Base-by-base conservation (phyloP, 257 asterid species). In the Thymus mandschuricus region DNA sequence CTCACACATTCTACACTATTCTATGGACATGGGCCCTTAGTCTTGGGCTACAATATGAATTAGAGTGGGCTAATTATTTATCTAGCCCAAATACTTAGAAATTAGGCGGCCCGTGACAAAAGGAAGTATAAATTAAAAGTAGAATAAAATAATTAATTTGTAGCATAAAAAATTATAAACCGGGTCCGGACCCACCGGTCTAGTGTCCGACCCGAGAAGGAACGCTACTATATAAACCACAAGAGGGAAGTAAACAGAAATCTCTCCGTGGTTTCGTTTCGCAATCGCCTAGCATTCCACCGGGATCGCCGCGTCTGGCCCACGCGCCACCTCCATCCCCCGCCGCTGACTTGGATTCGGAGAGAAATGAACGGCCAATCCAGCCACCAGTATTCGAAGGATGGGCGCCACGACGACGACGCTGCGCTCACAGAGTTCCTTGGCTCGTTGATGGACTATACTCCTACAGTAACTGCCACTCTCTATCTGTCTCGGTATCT, bases 381-480 rank as follows among this genome's bases (percentile, higher is more conserved):
- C 66, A 83, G 89, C 82, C 90, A 80, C 15, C 93, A 81, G 76
- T 87, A 81, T n/a, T 75, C 85, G 3, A 86, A 63, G 80, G 95
- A 86, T 66, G 92, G 86, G 68, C 91, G 89, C 67, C 97, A 88
- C 78, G 97, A 88, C 3, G 97, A 92, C 70, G 98, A 91, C 74
- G 83, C 96, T 57, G 86, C 86, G 38, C 87, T 91, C 52, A 76
- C 96, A 6, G 97, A 94, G 52, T 94, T 94, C 76, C 99, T 94
- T 48, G 91, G 96, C 34, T 91, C 99, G 6, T 79, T 94, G 56
- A 85, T 94, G 95, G 99, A 94, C 78, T 91, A 91, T 72, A 89
- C 90, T n/a, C 97, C 99, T 60, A 91, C 99, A 13, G 97, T 94
- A 81, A 64, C 50, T 38, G 51, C 44, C 62, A 33, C 30, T 70